Percentiles rank a stretch among this genome's conserved stretches.
Evolutionary conservation across 208 protist species (phyloP).

Genomic region (Acanthamoeba castellanii): DNA sequence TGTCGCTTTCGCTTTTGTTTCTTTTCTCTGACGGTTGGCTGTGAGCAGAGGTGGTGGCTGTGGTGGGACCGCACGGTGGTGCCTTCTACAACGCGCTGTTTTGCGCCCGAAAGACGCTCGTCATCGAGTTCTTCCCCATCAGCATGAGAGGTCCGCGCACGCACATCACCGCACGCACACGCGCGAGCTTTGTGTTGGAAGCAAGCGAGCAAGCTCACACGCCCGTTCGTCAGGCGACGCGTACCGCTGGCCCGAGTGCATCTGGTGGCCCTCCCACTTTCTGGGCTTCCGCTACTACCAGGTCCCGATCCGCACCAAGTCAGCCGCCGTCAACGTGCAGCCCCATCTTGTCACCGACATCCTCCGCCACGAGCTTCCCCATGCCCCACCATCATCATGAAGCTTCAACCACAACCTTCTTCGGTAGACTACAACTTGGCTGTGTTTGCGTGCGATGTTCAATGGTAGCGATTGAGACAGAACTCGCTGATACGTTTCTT

Average conservation of each 20-base stretch:
- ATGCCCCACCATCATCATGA: not conserved
- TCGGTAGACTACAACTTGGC: too few species aligned
- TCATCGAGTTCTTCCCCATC: conserved; percentile 65
- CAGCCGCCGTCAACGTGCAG: not conserved
- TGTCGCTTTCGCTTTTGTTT: too few species aligned
- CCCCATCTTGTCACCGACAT: not conserved
- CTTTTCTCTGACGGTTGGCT: not conserved
- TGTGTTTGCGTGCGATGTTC: too few species aligned
- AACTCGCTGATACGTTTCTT: too few species aligned
- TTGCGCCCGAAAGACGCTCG: not conserved
- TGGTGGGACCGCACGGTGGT: conserved; percentile 41
- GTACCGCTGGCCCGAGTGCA: conserved; percentile 34
- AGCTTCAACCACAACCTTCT: too few species aligned
- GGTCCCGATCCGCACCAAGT: not conserved
- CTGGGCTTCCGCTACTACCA: conserved; percentile 35
- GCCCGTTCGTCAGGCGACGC: not conserved
- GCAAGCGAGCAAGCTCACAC: too few species aligned
- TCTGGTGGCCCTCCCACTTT: conserved; percentile 48
- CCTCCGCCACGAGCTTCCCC: not conserved
- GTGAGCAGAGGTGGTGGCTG: conserved; percentile 28
- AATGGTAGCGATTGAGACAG: too few species aligned
- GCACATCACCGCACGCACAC: not conserved
- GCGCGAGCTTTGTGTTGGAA: not conserved
- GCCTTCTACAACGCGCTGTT: conserved; percentile 68
- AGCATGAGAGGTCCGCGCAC: not conserved